phyloP scores from a whole-genome alignment of 2,329 filamentous ascomycete genomes.

The Botryotinia calthae region DNA sequence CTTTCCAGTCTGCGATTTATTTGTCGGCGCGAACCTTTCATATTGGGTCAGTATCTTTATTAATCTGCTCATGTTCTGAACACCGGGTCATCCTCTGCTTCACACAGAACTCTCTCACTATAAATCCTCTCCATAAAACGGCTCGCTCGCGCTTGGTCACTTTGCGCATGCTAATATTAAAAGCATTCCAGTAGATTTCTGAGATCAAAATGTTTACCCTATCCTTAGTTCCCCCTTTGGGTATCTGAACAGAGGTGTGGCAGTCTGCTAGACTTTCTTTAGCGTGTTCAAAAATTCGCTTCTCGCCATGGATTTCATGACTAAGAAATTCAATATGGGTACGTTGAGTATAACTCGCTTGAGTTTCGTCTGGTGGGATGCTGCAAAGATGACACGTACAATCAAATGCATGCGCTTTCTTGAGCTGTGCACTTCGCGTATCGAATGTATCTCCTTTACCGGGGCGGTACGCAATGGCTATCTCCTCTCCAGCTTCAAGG shows the following conservation, averaged over 20 bases:
- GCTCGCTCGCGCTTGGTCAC: conserved; percentile 43
- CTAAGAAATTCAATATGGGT: conserved; percentile 37
- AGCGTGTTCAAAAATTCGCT: conserved; percentile 32
- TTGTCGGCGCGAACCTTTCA: conserved; percentile 18
- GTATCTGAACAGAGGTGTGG: conserved; percentile 32
- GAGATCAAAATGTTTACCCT: conserved; percentile 26
- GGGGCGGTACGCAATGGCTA: conserved; percentile 27
- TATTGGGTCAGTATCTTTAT: conserved; percentile 14
- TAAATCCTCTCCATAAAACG: conserved; percentile 43
- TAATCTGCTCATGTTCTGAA: conserved; percentile 26
- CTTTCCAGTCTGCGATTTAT: conserved; percentile 17
- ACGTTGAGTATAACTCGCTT: conserved; percentile 37
- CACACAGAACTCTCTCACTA: conserved; percentile 36
- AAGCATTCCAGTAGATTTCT: conserved; percentile 44
- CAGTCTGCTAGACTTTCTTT: conserved; percentile 35
- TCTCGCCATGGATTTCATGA: conserved; percentile 35
- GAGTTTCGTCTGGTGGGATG: conserved; percentile 29
- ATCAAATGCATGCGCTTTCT: conserved; percentile 39
- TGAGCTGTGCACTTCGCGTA: conserved; percentile 26
- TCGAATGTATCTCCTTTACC: conserved; percentile 17
- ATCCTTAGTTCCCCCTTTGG: conserved; percentile 30
- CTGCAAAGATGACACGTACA: conserved; percentile 37
- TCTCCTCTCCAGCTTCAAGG: conserved; percentile 30
- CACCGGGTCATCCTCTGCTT: conserved; percentile 41
- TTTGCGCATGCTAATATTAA: conserved; percentile 43